Evolutionary conservation across 805 yeast species (phyloP), one percentile per base, ranked within the genome.

Genomic region (Candida michaelii): DNA sequence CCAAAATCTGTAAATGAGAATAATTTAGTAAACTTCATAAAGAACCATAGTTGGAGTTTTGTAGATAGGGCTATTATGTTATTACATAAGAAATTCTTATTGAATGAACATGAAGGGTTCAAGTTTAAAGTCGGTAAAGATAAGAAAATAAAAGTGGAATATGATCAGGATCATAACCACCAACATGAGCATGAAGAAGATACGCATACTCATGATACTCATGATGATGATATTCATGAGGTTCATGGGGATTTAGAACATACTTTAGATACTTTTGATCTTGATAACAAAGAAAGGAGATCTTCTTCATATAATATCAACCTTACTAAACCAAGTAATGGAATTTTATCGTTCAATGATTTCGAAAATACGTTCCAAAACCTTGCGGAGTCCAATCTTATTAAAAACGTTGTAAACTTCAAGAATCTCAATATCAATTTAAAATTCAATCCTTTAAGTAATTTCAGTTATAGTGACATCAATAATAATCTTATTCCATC

Each of bases 401-500:
- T 70, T 21, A 52, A 48, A 34, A 70, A 69, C 47, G 32, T 49
- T 12, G 33, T 42, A 4, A 44, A 44, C 27, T 64, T 66, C 42
- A 60, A 66, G 40, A 63, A 60, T 24, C 59, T 66, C 2, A 59
- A 69, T 1, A 60, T 69, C 21, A 64, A 69, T n/a, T 62, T 58
- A 36, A 54, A 59, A 30, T 65, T 68, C 51, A 63, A 59, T 43
- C 71, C 65, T 36, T 48, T 46, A 37, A 65, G 65, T 27, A 56
- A 58, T 45, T 80, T 79, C 55, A 63, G 73, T 5, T 80, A 77
- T 49, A 77, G 71, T 34, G 77, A 77, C 54, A 55, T 79, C 44
- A 66, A 74, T 14, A 74, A 67, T 48, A 79, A 79, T 55, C 58
- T 80, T 46, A 68, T 80, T 27, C 83, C 85, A 1, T 71, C 81